Conservation (phyloP, 179 eudicot species). For the Amaranthus tricolor region DNA sequence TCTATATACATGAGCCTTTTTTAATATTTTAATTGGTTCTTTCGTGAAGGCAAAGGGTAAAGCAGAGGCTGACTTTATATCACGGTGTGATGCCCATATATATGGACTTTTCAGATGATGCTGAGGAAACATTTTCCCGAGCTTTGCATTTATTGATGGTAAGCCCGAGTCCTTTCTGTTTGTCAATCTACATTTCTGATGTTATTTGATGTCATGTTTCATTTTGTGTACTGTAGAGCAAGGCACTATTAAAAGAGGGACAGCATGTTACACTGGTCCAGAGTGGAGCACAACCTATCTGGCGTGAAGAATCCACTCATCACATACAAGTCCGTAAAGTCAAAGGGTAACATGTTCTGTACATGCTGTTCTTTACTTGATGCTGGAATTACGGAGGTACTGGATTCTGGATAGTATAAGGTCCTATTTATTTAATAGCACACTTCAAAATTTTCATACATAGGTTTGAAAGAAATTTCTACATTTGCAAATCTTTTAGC, state of each 20-base stretch:
- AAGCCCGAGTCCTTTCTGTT: constrained; percentile 14
- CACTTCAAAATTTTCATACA: constrained; percentile 9
- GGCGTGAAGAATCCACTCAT: constrained; percentile 93
- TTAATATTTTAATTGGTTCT: constrained; percentile 9
- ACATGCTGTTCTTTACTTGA: constrained; percentile 5
- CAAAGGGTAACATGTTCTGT: constrained; percentile 40
- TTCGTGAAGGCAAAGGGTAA: constrained; percentile 66
- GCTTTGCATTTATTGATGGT: constrained; percentile 81
- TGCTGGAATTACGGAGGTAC: constrained; percentile 6
- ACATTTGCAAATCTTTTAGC: constrained; percentile 10
- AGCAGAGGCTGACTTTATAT: constrained; percentile 77
- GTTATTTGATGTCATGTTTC: not conserved
- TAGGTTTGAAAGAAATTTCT: constrained; percentile 13
- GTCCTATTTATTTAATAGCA: constrained; percentile 8
- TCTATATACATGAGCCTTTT: not conserved
- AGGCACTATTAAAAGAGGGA: constrained; percentile 60
- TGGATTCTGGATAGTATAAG: constrained; percentile 9
- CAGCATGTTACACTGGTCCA: constrained; percentile 86
- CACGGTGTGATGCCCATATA: constrained; percentile 87
- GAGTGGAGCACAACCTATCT: constrained; percentile 94
- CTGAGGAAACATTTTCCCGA: constrained; percentile 85
- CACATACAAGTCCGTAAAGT: constrained; percentile 94
- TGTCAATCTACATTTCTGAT: not conserved
- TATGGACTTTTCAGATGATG: constrained; percentile 92
- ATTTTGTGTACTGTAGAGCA: constrained; percentile 43